Conservation (phyloP, 2,329 filamentous ascomycete genomes). For the Ascosphaera apis region DNA sequence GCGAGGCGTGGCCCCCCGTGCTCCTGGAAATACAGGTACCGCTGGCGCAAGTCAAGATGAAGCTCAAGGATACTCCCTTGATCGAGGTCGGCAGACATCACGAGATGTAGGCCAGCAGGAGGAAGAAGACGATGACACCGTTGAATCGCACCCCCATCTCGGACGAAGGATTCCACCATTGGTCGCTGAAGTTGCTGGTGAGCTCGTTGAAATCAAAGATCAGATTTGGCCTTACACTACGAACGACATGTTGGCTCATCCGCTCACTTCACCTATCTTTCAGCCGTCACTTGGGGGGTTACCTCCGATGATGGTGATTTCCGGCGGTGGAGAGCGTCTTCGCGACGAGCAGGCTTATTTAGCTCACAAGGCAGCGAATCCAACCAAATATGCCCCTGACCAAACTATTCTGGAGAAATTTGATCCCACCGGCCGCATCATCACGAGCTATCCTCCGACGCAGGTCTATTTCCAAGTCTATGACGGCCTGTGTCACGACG, state of each 20-base stretch:
- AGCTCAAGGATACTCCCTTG: conserved; percentile 3
- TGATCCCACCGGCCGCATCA: conserved; percentile 27
- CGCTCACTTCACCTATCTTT: conserved; percentile 69
- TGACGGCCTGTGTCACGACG: conserved; percentile 86
- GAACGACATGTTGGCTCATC: conserved; percentile 67
- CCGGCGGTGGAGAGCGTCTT: conserved; percentile 70
- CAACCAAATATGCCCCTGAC: conserved; percentile 48
- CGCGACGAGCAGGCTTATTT: conserved; percentile 89
- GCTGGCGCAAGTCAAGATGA: conserved; percentile 11
- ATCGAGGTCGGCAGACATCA: conserved; percentile 7
- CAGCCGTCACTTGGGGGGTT: conserved; percentile 77
- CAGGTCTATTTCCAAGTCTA: conserved; percentile 88
- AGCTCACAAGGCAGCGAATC: conserved; percentile 83
- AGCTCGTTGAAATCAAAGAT: conserved; percentile 53
- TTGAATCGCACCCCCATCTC: neutral
- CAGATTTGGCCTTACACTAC: conserved; percentile 79
- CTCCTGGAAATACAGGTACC: conserved; percentile 5
- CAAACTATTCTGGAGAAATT: conserved; percentile 39
- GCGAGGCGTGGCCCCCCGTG: conserved; percentile 8
- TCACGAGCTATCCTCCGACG: conserved; percentile 55
- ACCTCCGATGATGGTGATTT: conserved; percentile 65
- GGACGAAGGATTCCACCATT: conserved; percentile 16
- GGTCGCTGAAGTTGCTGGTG: conserved; percentile 46
- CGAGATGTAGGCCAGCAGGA: conserved; percentile 8
- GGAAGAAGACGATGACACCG: neutral